Base-by-base conservation (phyloP, 2,329 filamentous ascomycete genomes). In the Aspergillus sp. region DNA sequence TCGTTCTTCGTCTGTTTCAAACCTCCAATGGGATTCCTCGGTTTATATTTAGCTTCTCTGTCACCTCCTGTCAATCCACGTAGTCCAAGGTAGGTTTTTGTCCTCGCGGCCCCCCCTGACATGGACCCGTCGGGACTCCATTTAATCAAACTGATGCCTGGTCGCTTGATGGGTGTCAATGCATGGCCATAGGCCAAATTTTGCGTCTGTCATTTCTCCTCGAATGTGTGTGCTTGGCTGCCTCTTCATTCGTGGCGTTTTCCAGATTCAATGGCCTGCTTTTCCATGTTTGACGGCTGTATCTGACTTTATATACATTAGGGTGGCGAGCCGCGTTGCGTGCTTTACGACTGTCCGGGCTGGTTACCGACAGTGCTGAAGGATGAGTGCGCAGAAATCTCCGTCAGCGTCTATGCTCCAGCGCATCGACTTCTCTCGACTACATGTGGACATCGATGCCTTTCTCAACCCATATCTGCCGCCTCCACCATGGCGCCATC, bases 371-470 rank as follows among this genome's bases (percentile, higher is more conserved):
- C 50, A 43, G 32, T 38, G 53, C 30, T 61, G 50, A 21, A 50
- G 15, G 9, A 32, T 50, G 47, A 30, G 21, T 17, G 49, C 48
- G 10, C 63, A 63, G 41, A 51, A 59, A 21, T 55, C 61, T 7
- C 60, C 43, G 28, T 32, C 39, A 13, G 19, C 39, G 47, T 36
- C 54, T 10, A 45, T 47, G 36, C 38, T 47, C n/a, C 41, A 55
- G 43, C 53, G 66, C 39, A 61, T 69, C 10, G 67, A 70, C 48
- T 66, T 70, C 5, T 68, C 63, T 17, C 66, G 67, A 25, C 76
- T 75, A 69, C 81, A 88, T 70, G 87, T 96, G 76, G 86, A 95
- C 76, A 85, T 96, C 64, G 92, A 97, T 80, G 78, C 77, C n/a
- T 86, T 89, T 72, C 73, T 96, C 54, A 92, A 94, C 72, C 89